A percentile compares a stretch with the other conserved stretches of the same genome.
Conservation (phyloP, 495 filamentous ascomycete genomes). For the Achaetomiella virescens region DNA sequence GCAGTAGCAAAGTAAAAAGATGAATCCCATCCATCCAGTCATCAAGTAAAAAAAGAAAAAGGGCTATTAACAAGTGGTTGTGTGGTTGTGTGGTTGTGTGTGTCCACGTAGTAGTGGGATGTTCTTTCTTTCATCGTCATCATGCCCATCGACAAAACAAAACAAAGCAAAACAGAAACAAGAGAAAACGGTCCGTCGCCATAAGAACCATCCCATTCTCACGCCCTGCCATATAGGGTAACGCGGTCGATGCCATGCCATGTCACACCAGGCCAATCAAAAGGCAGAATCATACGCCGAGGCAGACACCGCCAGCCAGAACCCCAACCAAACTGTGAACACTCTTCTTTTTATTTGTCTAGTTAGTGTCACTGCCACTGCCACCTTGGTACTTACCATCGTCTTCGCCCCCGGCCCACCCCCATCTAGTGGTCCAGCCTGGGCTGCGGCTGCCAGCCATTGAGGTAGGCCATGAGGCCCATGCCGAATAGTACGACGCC, state of each 20-base stretch:
- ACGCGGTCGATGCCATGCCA: not conserved
- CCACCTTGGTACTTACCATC: not conserved
- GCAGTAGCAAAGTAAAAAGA: not conserved
- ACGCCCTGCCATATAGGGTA: not conserved
- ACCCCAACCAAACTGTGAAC: not conserved
- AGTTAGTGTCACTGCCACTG: not conserved
- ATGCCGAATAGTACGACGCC: slow-evolving; percentile 86
- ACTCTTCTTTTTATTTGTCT: not conserved
- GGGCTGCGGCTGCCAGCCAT: slow-evolving; percentile 63
- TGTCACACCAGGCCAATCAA: not conserved
- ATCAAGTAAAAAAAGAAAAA: not conserved
- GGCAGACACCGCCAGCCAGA: not conserved
- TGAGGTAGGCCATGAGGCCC: slow-evolving; percentile 90
- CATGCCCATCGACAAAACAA: not conserved
- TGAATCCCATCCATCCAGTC: not conserved
- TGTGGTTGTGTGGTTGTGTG: not conserved
- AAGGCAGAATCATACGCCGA: too few relatives aligned
- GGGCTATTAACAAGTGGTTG: not conserved
- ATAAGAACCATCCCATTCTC: not conserved
- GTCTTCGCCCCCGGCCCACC: not conserved
- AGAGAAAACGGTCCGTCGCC: not conserved
- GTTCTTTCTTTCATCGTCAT: slow-evolving; percentile 7
- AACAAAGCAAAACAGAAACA: not conserved
- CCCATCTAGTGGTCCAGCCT: slow-evolving; percentile 18
- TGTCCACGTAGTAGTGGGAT: not conserved